Conservation (phyloP, 2,329 filamentous ascomycete genomes). For the Lanzia echinophila region DNA sequence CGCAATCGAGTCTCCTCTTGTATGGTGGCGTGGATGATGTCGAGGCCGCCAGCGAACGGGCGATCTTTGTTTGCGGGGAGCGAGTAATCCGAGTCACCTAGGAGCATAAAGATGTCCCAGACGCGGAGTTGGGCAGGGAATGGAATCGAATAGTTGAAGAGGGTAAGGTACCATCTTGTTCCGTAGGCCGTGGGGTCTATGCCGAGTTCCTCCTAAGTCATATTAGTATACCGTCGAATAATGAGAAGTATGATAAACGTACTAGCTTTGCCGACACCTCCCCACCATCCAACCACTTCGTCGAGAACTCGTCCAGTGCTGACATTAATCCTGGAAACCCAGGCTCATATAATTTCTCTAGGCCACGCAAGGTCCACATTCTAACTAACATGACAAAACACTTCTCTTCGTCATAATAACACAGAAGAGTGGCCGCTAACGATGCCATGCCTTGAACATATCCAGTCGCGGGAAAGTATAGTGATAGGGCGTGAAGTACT, state of each 20-base stretch:
- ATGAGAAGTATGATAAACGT: slow-evolving; percentile 34
- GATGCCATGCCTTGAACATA: slow-evolving; percentile 99
- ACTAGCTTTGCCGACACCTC: slow-evolving; percentile 77
- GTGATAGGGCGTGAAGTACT: slow-evolving; percentile 82
- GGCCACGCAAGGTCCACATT: slow-evolving; percentile 80
- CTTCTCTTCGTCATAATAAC: slow-evolving; percentile 93
- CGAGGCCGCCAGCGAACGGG: slow-evolving; percentile 59
- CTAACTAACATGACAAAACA: slow-evolving; percentile 96
- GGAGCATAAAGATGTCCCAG: slow-evolving; percentile 96
- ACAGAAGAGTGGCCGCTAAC: slow-evolving; percentile 82
- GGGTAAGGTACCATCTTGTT: slow-evolving; percentile 91
- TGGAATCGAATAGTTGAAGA: slow-evolving; percentile 95
- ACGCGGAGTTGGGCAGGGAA: slow-evolving; percentile 91
- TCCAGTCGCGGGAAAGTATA: slow-evolving; percentile 85
- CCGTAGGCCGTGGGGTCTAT: slow-evolving; percentile 91
- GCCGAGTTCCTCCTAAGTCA: slow-evolving; percentile 59
- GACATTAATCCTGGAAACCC: slow-evolving; percentile 85
- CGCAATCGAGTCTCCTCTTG: no score
- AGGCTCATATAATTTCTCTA: slow-evolving; percentile 75
- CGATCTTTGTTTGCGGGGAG: slow-evolving; percentile 26
- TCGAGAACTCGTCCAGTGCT: slow-evolving; percentile 78
- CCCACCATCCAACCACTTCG: slow-evolving; percentile 69
- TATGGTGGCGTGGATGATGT: slow-evolving; percentile 85
- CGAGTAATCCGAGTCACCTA: slow-evolving; percentile 63
- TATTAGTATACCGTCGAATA: slow-evolving; percentile 8